Base-by-base conservation (phyloP, 257 asterid genomes). In the Plectranthus barbatus region DNA sequence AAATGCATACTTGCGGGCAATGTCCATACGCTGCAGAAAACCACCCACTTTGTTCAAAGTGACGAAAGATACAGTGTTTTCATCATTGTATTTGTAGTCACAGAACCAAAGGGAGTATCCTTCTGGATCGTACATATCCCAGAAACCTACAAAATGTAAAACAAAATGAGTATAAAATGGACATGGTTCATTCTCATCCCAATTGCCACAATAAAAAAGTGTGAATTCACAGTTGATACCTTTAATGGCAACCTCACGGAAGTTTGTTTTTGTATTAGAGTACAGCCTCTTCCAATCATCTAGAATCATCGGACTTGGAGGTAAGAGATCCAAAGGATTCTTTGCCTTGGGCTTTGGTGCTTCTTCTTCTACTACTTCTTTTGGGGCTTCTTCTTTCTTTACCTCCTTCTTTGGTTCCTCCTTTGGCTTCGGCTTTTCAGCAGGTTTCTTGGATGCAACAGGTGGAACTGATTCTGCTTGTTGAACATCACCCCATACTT, bases 71-170 rank as follows among this genome's bases (percentile, higher is more conserved):
- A 91, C 97, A 0, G 72, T 81, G 79, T 91, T 91, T 50, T 92
- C 98, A 23, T 92, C 96, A 3, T 92, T 82, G 88, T 89, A 92
- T 60, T 92, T 92, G 83, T 92, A 92, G 58, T 92, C 83, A 18
- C 98, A 92, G 80, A 92, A 92, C 98, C 97, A 92, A 3, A 92
- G 86, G 9, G 97, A 92, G 81, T 92, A 92, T 56, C 97, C 98
- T 72, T 92, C 98, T 0, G 95, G 95, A 52, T 92, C 98, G 39
- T 80, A 92, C 98, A 92, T 92, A 59, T 92, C 97, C 98, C 97
- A 92, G 47, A 92, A 92, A 19, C 98, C 98, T 92, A 79, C 31
- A 26, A 26, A 26, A 26, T 5, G 31, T 26, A 26, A 26, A 26
- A 26, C 31, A 26, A n/a, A n/a, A n/a, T n/a, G n/a, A n/a, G n/a